phyloP scores from a whole-genome alignment of 345 rosid species.

The Acer yangbiense region DNA sequence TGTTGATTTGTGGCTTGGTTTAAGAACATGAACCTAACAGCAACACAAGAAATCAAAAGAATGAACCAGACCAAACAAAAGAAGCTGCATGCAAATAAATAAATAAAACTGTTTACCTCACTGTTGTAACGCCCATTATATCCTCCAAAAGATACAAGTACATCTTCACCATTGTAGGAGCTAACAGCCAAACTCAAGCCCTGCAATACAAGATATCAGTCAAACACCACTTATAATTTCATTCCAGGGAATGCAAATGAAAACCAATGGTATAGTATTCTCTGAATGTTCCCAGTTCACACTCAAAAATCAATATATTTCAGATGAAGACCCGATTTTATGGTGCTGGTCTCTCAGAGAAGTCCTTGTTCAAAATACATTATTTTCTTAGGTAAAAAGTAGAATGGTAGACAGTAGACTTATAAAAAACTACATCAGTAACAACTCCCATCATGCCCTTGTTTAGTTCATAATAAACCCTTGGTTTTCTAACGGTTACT shows the following conservation, averaged over 20 bases:
- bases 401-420: neutral
- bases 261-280: neutral
- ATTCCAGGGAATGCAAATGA: neutral
- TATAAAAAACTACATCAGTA: neutral
- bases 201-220: constrained; percentile 40
- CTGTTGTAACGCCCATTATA: constrained; percentile 94
- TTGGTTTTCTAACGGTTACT: neutral
- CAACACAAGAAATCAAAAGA: constrained; percentile 26
- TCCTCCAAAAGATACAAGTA: constrained; percentile 93
- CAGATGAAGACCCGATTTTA: neutral
- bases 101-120: constrained; percentile 55
- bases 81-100: constrained; percentile 5
- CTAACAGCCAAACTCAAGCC: constrained; percentile 92
- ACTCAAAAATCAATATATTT: neutral
- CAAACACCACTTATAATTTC: neutral
- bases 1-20: constrained; percentile 93
- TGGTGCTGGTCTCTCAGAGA: neutral
- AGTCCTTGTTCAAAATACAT: neutral
- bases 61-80: constrained; percentile 10
- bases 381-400: too few species aligned
- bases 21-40: constrained; percentile 78
- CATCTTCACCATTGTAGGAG: constrained; percentile 79
- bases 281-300: neutral
- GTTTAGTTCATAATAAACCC: neutral
- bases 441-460: neutral